Evolutionary conservation across 176 grass and related monocot genomes (phyloP), one percentile per base, ranked within the genome.

Genomic region (Metroxylon sagu): DNA sequence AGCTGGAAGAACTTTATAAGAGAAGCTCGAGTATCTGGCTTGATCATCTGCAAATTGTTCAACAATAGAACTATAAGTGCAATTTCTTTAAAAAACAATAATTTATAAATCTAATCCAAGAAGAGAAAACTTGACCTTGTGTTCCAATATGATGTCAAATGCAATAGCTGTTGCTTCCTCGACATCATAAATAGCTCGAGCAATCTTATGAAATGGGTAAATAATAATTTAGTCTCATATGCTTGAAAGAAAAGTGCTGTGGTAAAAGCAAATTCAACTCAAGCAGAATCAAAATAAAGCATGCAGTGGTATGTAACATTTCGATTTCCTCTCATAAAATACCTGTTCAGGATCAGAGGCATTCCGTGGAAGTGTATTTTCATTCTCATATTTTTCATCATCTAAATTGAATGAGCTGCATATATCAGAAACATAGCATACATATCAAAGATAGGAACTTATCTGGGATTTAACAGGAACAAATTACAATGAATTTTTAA

Each of bases 1-100:
- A 92, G 89, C 79, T 98, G 93, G 55, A 88, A 78, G 75, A 98
- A 92, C 67, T 78, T 91, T 74, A 98, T 53, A 48, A 98, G 87
- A 18, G 87, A 53, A 53, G 80, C 75, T 51, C 79, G 93, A 52
- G 79, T 92, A 58, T 88, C 82, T 74, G 72, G 50, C 75, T 85
- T 88, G 53, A 98, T 81, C 93, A 85, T 98, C 93, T 98, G 70
- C 48, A 88, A 57, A 56, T 77, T 64, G 53, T 61, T 56, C 35
- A 12, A 43, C 35, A 43, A 43, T 10, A 43, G 35, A 43, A 43
- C 12, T 43, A 12, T 43, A 14, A 43, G 35, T 43, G 8, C 35
- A 12, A 43, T 43, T 43, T 43, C 7, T 12, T 43, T 43, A 43
- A 12, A 43, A 43, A 43, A 43, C 7, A 14, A 43, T 14, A 43